A percentile compares a stretch with the other conserved stretches of the same genome.
phyloP scores from a whole-genome alignment of 225 moss, liverwort and hornwort genomes.

The Polytrichum formosum region DNA sequence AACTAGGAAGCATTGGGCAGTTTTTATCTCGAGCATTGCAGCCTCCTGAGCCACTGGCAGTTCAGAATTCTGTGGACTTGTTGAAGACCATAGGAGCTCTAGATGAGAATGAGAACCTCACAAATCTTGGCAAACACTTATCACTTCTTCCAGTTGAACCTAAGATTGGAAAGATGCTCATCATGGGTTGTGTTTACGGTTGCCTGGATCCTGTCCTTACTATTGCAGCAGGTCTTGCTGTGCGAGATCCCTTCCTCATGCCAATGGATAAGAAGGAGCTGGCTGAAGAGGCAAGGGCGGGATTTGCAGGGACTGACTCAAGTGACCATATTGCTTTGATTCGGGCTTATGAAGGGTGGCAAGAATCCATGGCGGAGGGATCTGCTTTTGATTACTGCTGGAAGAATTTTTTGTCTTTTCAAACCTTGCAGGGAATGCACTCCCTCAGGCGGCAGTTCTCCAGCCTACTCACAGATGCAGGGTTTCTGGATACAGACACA shows the following conservation, averaged over 20 bases:
- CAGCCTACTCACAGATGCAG: conserved; percentile 65
- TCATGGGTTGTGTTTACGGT: conserved; percentile 84
- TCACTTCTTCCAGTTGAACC: conserved; percentile 92
- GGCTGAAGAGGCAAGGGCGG: conserved; percentile 61
- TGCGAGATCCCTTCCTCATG: conserved; percentile 81
- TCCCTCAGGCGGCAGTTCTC: conserved; percentile 85
- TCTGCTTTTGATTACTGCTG: conserved; percentile 78
- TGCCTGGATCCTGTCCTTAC: conserved; percentile 95
- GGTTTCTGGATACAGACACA: conserved; percentile 63
- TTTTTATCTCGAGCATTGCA: conserved; percentile 87
- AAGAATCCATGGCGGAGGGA: conserved; percentile 59
- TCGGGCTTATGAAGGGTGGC: conserved; percentile 92
- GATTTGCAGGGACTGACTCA: conserved; percentile 71
- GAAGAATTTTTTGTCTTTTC: conserved; percentile 91
- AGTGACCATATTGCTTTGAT: conserved; percentile 95
- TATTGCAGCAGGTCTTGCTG: conserved; percentile 82
- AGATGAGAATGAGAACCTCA: conserved; percentile 77
- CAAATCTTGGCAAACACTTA: conserved; percentile 85
- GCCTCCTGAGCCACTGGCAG: conserved; percentile 85
- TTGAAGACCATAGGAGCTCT: conserved; percentile 93
- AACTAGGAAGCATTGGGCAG: conserved; percentile 76
- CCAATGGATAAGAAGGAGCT: conserved; percentile 88
- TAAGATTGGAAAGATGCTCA: conserved; percentile 91
- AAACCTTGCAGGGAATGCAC: conserved; percentile 82
- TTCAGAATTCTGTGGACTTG: conserved; percentile 83